These are phyloP conservation scores for Camelina hispida DNA, from an alignment of 345 rosid genomes.

Conservation along the genomic window DNA sequence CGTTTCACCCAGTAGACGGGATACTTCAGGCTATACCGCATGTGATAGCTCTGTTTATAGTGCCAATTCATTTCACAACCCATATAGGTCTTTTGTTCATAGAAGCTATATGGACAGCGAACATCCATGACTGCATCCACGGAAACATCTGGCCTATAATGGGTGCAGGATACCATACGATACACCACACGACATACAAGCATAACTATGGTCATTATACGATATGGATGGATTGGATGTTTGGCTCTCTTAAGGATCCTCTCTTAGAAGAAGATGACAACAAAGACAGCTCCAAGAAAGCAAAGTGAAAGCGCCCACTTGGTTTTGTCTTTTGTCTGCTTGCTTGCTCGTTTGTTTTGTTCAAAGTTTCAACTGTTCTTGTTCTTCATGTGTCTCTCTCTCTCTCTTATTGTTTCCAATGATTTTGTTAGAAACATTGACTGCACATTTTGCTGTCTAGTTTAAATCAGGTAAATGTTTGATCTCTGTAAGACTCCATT, in stretches of 20 bases:
- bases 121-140: conserved; percentile 94
- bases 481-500: neutral
- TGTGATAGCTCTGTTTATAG: conserved; percentile 67
- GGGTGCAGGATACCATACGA: conserved; percentile 99
- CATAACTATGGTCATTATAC: conserved; percentile 98
- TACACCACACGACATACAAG: conserved; percentile 95
- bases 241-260: conserved; percentile 84
- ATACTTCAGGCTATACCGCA: conserved; percentile 93
- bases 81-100: conserved; percentile 76
- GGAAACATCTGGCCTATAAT: conserved; percentile 83
- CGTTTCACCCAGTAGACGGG: conserved; percentile 91
- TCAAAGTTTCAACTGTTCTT: conserved; percentile 23
- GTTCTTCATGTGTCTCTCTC: neutral
- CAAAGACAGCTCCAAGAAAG: conserved; percentile 31
- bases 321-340: neutral
- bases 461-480: conserved; percentile 18
- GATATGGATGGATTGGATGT: conserved; percentile 99
- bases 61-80: conserved; percentile 81
- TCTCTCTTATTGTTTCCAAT: conserved; percentile 10
- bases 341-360: conserved; percentile 7
- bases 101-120: conserved; percentile 91
- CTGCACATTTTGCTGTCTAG: conserved; percentile 1
- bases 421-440: neutral
- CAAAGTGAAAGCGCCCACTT: conserved; percentile 23
- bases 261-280: conserved; percentile 51